phyloP scores from a whole-genome alignment of 2,329 filamentous ascomycete genomes.

The Arachnomyces sp. region DNA sequence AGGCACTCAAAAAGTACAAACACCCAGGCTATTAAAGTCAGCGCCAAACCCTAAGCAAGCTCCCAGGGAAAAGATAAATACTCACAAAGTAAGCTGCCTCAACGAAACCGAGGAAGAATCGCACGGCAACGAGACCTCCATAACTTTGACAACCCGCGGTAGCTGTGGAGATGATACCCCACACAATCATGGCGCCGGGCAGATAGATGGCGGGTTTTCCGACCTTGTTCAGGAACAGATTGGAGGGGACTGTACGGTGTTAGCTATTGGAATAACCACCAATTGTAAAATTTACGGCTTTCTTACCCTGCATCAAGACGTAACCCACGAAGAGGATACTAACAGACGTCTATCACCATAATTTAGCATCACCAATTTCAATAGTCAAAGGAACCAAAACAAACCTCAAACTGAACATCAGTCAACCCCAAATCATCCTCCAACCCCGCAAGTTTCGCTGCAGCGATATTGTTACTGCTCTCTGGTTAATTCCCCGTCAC shows the following conservation, averaged over 20 bases:
- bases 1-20: constrained; percentile 43
- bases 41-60: constrained; percentile 31
- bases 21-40: constrained; percentile 36
- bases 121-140: constrained; percentile 36
- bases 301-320: constrained; percentile 30
- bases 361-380: no score
- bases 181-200: constrained; percentile 38
- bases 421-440: constrained; percentile 28
- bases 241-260: constrained; percentile 33
- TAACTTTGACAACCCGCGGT: constrained; percentile 37
- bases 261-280: no score
- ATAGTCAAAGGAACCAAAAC: constrained; percentile 20
- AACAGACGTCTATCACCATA: no score
- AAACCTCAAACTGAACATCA: constrained; percentile 32
- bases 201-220: constrained; percentile 37
- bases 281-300: no score
- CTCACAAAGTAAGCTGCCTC: constrained; percentile 10
- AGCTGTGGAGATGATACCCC: constrained; percentile 38
- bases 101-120: constrained; percentile 38
- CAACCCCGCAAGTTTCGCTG: constrained; percentile 37
- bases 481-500: constrained; percentile 1
- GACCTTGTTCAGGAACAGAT: constrained; percentile 35
- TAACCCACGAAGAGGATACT: constrained; percentile 37
- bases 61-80: not conserved
- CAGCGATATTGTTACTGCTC: constrained; percentile 39